A percentile compares a stretch with the other conserved stretches of the same genome.
Conservation (phyloP, 768 basidiomycete genomes). For the Lactifluus subvellereus region DNA sequence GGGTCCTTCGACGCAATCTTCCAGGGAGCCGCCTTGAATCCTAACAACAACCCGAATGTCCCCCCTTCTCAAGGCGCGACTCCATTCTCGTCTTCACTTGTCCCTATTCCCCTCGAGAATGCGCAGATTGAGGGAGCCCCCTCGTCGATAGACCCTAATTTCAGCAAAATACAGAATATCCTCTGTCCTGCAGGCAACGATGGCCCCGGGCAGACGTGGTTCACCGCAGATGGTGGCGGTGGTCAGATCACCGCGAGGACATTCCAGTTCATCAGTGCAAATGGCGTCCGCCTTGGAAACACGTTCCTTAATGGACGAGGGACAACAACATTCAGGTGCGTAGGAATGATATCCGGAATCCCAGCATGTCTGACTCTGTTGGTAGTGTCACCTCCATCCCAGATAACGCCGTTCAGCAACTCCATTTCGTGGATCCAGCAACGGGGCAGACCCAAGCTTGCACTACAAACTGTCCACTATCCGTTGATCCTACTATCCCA, state of each 20-base stretch:
- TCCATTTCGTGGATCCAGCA: slow-evolving; percentile 72
- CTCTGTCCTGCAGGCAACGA: slow-evolving; percentile 85
- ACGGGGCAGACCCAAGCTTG: slow-evolving; percentile 77
- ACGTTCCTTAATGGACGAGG: slow-evolving; percentile 77
- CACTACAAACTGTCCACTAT: slow-evolving; percentile 70
- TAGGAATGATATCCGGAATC: slow-evolving; percentile 6
- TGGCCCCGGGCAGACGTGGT: slow-evolving; percentile 79
- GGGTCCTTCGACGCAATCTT: slow-evolving; percentile 84
- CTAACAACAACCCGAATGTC: slow-evolving; percentile 78
- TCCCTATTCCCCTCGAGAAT: slow-evolving; percentile 63
- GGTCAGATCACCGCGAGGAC: slow-evolving; percentile 73
- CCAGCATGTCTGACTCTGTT: slow-evolving; percentile 19
- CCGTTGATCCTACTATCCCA: slow-evolving; percentile 63
- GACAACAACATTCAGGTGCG: slow-evolving; percentile 85
- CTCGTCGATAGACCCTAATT: slow-evolving; percentile 53
- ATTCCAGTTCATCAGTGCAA: slow-evolving; percentile 67
- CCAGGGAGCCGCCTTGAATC: slow-evolving; percentile 48
- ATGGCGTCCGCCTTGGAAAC: slow-evolving; percentile 86
- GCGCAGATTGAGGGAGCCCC: slow-evolving; percentile 57
- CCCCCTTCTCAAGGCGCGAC: slow-evolving; percentile 78
- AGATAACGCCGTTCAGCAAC: slow-evolving; percentile 71
- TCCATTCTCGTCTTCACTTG: slow-evolving; percentile 84
- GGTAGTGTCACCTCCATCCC: slow-evolving; percentile 80
- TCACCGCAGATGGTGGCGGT: slow-evolving; percentile 61
- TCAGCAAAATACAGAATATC: slow-evolving; percentile 58